These are phyloP conservation scores for Helotiales sp. DNA, from an alignment of 2,329 filamentous ascomycete species.

Conservation along the genomic window DNA sequence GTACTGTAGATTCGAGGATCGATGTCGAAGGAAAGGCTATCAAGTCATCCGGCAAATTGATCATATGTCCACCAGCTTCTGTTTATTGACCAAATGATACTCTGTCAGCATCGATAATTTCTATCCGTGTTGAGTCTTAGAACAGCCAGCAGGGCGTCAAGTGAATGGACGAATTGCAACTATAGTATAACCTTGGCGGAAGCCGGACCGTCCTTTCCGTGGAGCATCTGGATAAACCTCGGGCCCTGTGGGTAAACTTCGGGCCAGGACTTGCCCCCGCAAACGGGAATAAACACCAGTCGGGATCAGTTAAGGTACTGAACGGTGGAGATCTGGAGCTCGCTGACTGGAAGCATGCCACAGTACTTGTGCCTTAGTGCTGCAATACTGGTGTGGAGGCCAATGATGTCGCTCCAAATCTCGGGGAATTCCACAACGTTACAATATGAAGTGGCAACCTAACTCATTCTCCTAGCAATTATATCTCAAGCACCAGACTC, in stretches of 20 bases:
- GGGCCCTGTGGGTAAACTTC: neutral
- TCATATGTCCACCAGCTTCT: neutral
- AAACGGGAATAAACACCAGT: neutral
- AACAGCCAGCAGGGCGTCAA: too few species aligned
- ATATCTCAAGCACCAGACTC: neutral
- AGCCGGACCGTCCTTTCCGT: neutral
- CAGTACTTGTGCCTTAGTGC: neutral
- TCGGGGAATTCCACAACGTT: constrained; percentile 11
- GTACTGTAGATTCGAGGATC: neutral
- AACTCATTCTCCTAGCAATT: neutral
- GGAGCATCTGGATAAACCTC: neutral
- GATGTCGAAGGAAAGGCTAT: neutral
- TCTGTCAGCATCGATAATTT: neutral
- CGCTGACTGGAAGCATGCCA: constrained; percentile 1
- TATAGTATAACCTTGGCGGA: neutral
- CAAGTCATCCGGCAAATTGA: neutral
- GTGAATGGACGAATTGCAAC: neutral
- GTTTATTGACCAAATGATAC: neutral
- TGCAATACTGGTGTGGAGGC: neutral
- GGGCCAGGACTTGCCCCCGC: neutral
- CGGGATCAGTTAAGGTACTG: too few species aligned
- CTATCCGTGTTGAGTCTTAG: neutral
- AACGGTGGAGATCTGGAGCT: neutral
- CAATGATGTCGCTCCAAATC: constrained; percentile 6
- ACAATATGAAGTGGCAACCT: neutral